Percentiles rank a stretch among this genome's conserved stretches.
These are phyloP conservation scores for Wallacemonas sp. DNA, from an alignment of 208 protist genomes.

Conservation along the genomic window DNA sequence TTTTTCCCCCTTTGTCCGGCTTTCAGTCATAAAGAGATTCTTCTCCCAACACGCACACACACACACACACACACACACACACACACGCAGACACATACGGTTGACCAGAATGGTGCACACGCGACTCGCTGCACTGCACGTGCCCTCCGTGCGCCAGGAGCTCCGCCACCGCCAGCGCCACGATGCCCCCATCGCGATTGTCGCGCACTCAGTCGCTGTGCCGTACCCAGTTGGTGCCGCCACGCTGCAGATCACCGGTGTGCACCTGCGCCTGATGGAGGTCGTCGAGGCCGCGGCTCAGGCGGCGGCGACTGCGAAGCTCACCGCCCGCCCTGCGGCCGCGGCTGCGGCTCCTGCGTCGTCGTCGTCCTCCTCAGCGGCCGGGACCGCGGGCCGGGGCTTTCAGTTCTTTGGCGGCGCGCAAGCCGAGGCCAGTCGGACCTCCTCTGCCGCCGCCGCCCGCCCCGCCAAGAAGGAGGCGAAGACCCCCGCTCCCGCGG, in stretches of 20 bases:
- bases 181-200: background rate
- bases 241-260: conserved; percentile 59
- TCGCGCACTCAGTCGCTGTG: conserved; percentile 20
- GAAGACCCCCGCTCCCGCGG: background rate
- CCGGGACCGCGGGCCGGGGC: background rate
- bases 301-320: background rate
- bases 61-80: no score
- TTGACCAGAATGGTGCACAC: conserved; percentile 17
- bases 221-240: conserved; percentile 48
- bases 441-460: no score
- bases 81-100: no score
- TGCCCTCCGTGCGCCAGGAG: conserved; percentile 42
- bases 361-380: conserved; percentile 1
- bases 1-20: no score
- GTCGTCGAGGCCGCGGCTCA: background rate
- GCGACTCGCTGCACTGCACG: conserved; percentile 20
- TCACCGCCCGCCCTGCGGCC: background rate
- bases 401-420: conserved; percentile 15
- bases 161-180: conserved; percentile 20
- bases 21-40: no score
- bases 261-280: conserved; percentile 40
- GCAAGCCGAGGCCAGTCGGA: no score
- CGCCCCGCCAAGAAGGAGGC: background rate
- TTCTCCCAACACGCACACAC: no score
- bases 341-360: background rate